Evolutionary conservation across 176 grass and related monocot genomes (phyloP).

Genomic region (Rhynchospora pubera): DNA sequence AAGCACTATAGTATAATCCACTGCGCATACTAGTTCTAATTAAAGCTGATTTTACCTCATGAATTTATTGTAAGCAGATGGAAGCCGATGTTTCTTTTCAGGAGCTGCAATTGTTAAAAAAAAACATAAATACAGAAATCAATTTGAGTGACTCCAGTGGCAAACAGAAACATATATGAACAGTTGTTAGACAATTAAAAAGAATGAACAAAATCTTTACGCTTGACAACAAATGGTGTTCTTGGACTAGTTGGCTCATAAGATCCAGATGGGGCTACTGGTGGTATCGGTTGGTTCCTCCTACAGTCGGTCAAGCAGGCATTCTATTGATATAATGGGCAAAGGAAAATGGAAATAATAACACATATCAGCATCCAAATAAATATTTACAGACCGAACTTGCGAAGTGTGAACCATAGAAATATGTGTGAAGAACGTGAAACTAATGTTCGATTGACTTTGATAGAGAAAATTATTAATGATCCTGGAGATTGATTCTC

Average conservation of each 20-base stretch:
- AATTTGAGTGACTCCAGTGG: neutral
- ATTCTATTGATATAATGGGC: constrained; percentile 25
- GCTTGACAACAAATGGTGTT: constrained; percentile 78
- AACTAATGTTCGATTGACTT: neutral
- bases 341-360: neutral
- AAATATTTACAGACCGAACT: neutral
- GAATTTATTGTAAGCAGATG: constrained; percentile 90
- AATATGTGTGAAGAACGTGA: neutral
- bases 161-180: neutral
- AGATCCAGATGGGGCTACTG: constrained; percentile 33
- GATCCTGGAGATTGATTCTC: neutral
- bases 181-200: neutral
- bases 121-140: neutral
- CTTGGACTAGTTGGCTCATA: constrained; percentile 42
- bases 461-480: neutral
- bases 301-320: constrained; percentile 60
- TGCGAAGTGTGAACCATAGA: neutral
- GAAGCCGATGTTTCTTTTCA: constrained; percentile 83
- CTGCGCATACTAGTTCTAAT: neutral
- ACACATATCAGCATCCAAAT: neutral
- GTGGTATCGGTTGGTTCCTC: constrained; percentile 48
- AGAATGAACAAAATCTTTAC: constrained; percentile 33
- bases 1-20: neutral
- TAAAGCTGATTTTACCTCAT: constrained; percentile 51
- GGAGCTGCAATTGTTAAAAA: constrained; percentile 48